Evolutionary conservation across 2,329 filamentous ascomycete species (phyloP).

Genomic region (Diaporthe destruens): DNA sequence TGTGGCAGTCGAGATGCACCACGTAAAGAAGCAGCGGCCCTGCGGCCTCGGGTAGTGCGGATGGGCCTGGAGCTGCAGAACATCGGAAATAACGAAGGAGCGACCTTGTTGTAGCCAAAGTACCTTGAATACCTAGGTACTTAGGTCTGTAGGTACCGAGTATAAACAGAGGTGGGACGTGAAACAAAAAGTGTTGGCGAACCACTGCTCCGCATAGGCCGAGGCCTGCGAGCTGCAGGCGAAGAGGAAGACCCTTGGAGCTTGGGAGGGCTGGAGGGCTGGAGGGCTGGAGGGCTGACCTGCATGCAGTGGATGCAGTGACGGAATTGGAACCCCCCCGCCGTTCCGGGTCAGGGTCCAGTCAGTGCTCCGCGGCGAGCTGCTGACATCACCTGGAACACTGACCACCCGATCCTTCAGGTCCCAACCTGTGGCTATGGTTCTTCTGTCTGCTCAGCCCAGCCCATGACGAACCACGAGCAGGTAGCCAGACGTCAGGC

Average conservation of each 20-base stretch:
- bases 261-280: neutral
- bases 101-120: constrained; percentile 4
- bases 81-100: constrained; percentile 24
- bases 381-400: constrained; percentile 18
- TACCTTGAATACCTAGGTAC: no score
- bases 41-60: no score
- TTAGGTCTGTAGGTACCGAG: no score
- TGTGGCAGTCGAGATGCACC: constrained; percentile 7
- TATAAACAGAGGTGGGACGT: constrained; percentile 14
- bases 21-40: no score
- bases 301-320: constrained; percentile 25
- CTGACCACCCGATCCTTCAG: neutral
- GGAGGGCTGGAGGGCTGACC: neutral
- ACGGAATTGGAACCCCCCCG: constrained; percentile 21
- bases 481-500: neutral
- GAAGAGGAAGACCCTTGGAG: neutral
- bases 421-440: neutral
- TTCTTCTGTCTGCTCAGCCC: neutral
- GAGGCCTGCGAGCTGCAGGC: neutral
- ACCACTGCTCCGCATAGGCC: constrained; percentile 17
- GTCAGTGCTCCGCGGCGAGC: neutral
- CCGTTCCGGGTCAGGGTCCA: constrained; percentile 16
- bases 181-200: constrained; percentile 30
- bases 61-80: neutral
- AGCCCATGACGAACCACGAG: constrained; percentile 22